A percentile compares a stretch with the other conserved stretches of the same genome.
These are phyloP conservation scores for Cavenderia fasciculata DNA, from an alignment of 78 protist species.

Conservation along the genomic window DNA sequence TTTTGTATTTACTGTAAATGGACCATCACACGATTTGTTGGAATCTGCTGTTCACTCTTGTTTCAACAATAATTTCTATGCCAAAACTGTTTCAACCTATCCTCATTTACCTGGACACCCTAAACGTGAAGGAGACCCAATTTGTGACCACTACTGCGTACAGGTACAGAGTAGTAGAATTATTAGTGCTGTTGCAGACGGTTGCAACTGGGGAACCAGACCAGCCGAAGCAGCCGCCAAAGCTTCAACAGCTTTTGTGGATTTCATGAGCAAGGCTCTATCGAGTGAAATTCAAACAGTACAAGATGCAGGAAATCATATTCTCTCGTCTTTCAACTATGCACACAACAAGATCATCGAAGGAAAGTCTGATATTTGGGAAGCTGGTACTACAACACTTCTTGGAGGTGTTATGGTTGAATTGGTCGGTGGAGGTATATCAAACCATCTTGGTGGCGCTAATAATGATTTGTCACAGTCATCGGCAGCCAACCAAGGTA, in stretches of 20 bases:
- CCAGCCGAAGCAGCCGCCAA: slow-evolving; percentile 81
- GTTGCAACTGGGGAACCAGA: slow-evolving; percentile 81
- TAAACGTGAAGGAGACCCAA: slow-evolving; percentile 76
- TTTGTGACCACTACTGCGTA: slow-evolving; percentile 73
- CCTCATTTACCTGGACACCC: slow-evolving; percentile 76
- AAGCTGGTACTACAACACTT: slow-evolving; percentile 81
- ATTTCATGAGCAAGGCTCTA: slow-evolving; percentile 55
- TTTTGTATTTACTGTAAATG: slow-evolving; percentile 34
- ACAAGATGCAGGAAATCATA: slow-evolving; percentile 76
- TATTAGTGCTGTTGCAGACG: slow-evolving; percentile 81
- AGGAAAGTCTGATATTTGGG: slow-evolving; percentile 80
- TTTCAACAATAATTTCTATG: slow-evolving; percentile 53
- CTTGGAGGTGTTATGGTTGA: slow-evolving; percentile 81
- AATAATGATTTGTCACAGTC: no score
- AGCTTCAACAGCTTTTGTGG: slow-evolving; percentile 75
- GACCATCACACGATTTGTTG: slow-evolving; percentile 28
- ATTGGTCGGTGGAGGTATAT: neutral
- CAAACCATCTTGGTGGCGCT: no score
- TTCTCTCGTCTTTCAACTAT: slow-evolving; percentile 69
- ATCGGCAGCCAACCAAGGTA: no score
- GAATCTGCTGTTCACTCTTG: slow-evolving; percentile 41
- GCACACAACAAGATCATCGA: slow-evolving; percentile 73
- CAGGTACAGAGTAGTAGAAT: slow-evolving; percentile 54
- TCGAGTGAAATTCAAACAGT: slow-evolving; percentile 70
- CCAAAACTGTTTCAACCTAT: slow-evolving; percentile 64